Evolutionary conservation across 345 rosid genomes (phyloP), one percentile per base, ranked within the genome.

Genomic region (Brassica napus): DNA sequence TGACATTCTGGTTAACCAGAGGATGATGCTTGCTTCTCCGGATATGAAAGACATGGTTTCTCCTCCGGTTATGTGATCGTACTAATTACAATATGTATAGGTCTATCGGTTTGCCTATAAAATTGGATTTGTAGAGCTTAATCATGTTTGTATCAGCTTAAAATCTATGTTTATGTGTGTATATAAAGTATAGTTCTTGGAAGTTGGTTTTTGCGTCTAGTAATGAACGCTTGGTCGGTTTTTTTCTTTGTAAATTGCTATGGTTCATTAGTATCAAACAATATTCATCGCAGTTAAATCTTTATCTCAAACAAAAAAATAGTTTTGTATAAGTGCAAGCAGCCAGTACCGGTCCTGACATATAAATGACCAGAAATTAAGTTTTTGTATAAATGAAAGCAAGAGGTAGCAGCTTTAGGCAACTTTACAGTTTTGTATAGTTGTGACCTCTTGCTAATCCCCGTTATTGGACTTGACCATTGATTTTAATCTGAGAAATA

Each of bases 181-280:
- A 77, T 2, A 35, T 52, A 68, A 44, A 24, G 31, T 70, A 26
- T 26, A 77, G 80, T 60, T 42, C 63, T 0, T 68, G 49, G 26
- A 68, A 59, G 16, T 2, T 1, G 69, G 52, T 31, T 62, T 60
- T 69, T 68, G 74, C 69, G 68, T 44, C 62, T 68, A 68, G 74
- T 76, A 68, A 39, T 30, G 74, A 65, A 42, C 67, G 79, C 73
- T 66, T 55, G 44, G 8, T 55, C 37, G n/a, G 4, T 65, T 54
- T 35, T 61, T 28, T 26, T 62, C 4, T 30, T 18, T 65, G 72
- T 67, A 75, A 75, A 54, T 42, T 49, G 62, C 63, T 74, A 34
- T 54, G 28, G 11, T 34, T 65, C 30, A 18, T 55, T 23, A 55
- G 72, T 75, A 74, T 74, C 11, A 54, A 54, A 9, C 55, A 54